Base-by-base conservation (phyloP, 208 protist genomes). In the Leptomonas pyrrhocoris region DNA sequence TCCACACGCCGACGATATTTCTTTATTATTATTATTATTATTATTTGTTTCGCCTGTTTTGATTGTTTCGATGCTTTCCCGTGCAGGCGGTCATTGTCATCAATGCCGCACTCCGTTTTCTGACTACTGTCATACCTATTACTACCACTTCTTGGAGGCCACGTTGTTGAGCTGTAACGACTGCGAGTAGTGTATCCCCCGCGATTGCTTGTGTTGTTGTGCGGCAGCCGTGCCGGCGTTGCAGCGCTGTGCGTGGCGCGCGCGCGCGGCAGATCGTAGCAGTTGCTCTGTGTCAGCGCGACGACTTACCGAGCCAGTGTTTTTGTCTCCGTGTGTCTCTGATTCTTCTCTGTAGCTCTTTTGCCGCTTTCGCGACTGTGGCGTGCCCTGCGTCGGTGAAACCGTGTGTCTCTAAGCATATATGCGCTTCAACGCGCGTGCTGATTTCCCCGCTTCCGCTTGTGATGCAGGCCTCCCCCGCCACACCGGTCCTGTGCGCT, bases 31-130 rank as follows among this genome's bases (percentile, higher is more conserved):
- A 45, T 23, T 7, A 4, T 43, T 13, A 9, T 25, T 21, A 25
- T 61, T 43, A 23, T 30, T 46, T 46, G 28, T 61, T 61, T 61
- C 21, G 12, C 40, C 25, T 48, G 28, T 42, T 43, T 43, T 61
- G 8, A 11, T 61, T 46, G 16, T 11, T 28, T 42, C 1, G 7
- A 21, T 42, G 28, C 16, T 18, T 63, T 34, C 27, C n/a, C 21
- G 6, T 43, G 6, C 18, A 19, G 34, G 27, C 42, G 45, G n/a
- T n/a, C 21, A 55, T 19, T 36, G 31, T 34, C 12, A 48, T 46
- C 34, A 23, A 19, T 56, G 61, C 42, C 42, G 34, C 40, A 36
- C 40, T n/a, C 18, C 27, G 34, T 31, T 42, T 42, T 57, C 34
- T 45, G 8, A 19, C 21, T 61, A 61, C 18, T 42, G 19, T 27